phyloP scores from a whole-genome alignment of 805 yeast species.

The Spathaspora passalidarum region DNA sequence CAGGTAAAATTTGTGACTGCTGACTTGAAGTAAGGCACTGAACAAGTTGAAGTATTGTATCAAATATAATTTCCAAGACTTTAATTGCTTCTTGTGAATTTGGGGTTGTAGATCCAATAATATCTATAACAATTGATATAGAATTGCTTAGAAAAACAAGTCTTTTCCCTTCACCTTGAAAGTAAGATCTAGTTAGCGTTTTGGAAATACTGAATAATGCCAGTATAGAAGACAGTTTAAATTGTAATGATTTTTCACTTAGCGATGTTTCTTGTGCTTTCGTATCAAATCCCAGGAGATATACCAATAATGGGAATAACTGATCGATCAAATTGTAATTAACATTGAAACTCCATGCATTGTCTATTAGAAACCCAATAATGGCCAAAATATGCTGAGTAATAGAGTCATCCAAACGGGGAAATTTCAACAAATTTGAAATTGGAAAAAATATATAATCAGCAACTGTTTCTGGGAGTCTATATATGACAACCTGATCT shows the following conservation, averaged over 20 bases:
- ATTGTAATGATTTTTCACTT: conserved; percentile 11
- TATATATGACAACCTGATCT: conserved; percentile 12
- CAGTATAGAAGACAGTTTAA: conserved; percentile 15
- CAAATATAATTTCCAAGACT: not conserved
- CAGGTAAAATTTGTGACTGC: conserved; percentile 39
- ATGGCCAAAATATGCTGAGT: conserved; percentile 23
- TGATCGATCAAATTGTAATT: conserved; percentile 29
- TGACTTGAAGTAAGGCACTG: conserved; percentile 24
- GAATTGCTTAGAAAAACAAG: conserved; percentile 8
- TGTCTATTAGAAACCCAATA: conserved; percentile 23
- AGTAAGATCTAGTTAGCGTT: conserved; percentile 3
- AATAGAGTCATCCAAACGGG: conserved; percentile 18
- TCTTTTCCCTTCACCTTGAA: conserved; percentile 7
- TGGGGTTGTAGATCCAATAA: conserved; percentile 2
- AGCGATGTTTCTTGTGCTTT: not conserved
- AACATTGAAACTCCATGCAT: conserved; percentile 28
- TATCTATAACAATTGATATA: conserved; percentile 4
- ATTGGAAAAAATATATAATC: conserved; percentile 43
- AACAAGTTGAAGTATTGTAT: conserved; percentile 1
- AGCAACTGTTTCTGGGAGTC: conserved; percentile 29
- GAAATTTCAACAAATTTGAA: conserved; percentile 28
- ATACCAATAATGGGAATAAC: conserved; percentile 29
- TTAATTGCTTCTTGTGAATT: conserved; percentile 5
- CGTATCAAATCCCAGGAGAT: conserved; percentile 13
- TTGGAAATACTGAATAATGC: conserved; percentile 13